Percentiles rank a stretch among this genome's conserved stretches.
Conservation (phyloP, 441 rosid genomes). For the Jatropha multifida region DNA sequence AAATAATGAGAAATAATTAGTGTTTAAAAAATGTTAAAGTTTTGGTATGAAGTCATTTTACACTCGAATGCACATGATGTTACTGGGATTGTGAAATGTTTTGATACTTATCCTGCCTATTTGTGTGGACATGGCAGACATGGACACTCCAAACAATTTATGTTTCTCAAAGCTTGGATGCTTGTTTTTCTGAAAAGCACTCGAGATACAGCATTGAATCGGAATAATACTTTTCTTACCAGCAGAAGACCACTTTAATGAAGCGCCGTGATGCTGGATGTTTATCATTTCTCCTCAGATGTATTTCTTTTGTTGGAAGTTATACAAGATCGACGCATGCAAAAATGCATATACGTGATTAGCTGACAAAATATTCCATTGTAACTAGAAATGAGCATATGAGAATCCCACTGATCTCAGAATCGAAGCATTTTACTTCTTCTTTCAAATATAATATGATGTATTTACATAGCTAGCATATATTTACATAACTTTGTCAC, state of each 20-base stretch:
- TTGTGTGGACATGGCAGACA: slow-evolving; percentile 5
- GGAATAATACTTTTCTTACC: neutral
- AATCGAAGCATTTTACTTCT: neutral
- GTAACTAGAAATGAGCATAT: neutral
- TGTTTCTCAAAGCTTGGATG: neutral
- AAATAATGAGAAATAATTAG: no score
- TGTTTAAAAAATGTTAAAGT: neutral
- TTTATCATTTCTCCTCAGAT: neutral
- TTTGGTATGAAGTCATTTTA: neutral
- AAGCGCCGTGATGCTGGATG: neutral
- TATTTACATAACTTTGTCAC: neutral
- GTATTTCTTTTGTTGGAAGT: neutral
- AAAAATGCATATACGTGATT: neutral
- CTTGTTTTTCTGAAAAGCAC: no score
- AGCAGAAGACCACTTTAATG: neutral
- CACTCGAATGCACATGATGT: neutral
- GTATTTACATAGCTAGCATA: neutral
- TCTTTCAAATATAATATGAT: neutral
- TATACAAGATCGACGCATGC: neutral
- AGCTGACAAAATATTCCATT: neutral
- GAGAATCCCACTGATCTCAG: no score
- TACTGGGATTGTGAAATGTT: neutral
- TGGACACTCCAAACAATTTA: neutral
- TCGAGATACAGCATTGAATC: neutral
- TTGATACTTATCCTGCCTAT: neutral